Percentiles rank a stretch among this genome's conserved stretches.
phyloP scores from a whole-genome alignment of 2,329 filamentous ascomycete species.

The Boeremia lycopersici region DNA sequence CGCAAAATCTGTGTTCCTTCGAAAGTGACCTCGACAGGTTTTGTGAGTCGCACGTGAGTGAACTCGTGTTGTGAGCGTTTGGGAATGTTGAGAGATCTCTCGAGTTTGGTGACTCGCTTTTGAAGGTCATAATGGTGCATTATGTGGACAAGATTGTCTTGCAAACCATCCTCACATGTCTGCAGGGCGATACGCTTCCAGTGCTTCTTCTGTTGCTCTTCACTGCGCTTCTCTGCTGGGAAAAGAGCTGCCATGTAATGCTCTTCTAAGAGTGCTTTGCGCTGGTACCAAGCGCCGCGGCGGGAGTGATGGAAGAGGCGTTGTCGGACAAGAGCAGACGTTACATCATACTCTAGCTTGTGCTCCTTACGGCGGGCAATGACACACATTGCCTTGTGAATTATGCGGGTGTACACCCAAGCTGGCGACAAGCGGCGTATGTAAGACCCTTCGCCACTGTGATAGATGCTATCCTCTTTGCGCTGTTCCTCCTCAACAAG shows the following conservation, averaged over 20 bases:
- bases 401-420: slow-evolving; percentile 90
- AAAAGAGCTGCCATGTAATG: slow-evolving; percentile 76
- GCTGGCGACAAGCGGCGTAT: slow-evolving; percentile 87
- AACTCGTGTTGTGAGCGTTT: slow-evolving; percentile 93
- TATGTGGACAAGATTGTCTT: slow-evolving; percentile 87
- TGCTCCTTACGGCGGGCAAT: slow-evolving; percentile 84
- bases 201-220: slow-evolving; percentile 73
- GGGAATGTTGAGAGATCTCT: slow-evolving; percentile 80
- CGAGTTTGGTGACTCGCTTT: slow-evolving; percentile 89
- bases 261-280: slow-evolving; percentile 91
- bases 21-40: slow-evolving; percentile 75
- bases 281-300: slow-evolving; percentile 92
- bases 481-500: slow-evolving; percentile 75
- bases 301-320: slow-evolving; percentile 83
- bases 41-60: slow-evolving; percentile 77
- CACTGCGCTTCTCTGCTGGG: slow-evolving; percentile 32
- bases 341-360: slow-evolving; percentile 73
- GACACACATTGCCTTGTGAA: slow-evolving; percentile 83
- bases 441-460: slow-evolving; percentile 85
- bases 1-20: slow-evolving; percentile 79
- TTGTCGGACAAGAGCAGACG: slow-evolving; percentile 78
- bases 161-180: slow-evolving; percentile 85
- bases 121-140: slow-evolving; percentile 95
- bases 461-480: slow-evolving; percentile 79
- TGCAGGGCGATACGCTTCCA: slow-evolving; percentile 78